Evolutionary conservation across 2,329 filamentous ascomycete species (phyloP), one percentile per base, ranked within the genome.

Genomic region (Dactylellina drechsleri): DNA sequence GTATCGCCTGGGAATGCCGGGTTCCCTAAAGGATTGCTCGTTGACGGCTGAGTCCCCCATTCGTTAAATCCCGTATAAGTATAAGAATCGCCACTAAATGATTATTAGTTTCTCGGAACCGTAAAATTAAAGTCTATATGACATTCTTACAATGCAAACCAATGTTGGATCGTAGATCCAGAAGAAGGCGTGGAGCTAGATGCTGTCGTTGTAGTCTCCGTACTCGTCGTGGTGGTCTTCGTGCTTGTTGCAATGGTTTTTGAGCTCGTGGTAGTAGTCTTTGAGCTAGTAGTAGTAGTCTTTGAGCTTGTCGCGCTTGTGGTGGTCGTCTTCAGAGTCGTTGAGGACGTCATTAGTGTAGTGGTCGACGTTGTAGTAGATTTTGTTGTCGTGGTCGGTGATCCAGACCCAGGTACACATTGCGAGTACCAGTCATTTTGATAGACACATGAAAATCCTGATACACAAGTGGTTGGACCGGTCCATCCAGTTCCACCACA

Each of bases 21-120:
- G 77, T 90, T 91, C 0, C 89, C 88, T 73, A 90, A 82, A 0
- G 88, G 87, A 77, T 88, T 87, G 4, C 81, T 80, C 2, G 82
- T 77, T 3, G 83, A 85, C 0, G 89, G 87, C 40, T 87, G 84
- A 0, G 83, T 81, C 18, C 83, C 82, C 10, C 81, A 84, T 52
- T 85, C 81, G 71, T 88, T 82, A 80, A 90, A 91, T 7, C 85
- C 85, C 1, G 86, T 88, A 71, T 85, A 84, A 0, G 86, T 86
- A 80, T 88, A 89, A 1, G 86, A 88, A 78, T 89, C 86, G 40
- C 87, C 87, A 77, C 85, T 86, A 54, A 13, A 2, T 26, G 2
- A 6, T 18, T 23, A 12, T 45, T 31, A 36, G 40, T 23, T 57
- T 1, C 20, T n/a, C 18, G 15, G 15, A 52, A 7, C 15, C 23